phyloP scores from a whole-genome alignment of 148 eudicot genomes.

The Limonium bicolor region DNA sequence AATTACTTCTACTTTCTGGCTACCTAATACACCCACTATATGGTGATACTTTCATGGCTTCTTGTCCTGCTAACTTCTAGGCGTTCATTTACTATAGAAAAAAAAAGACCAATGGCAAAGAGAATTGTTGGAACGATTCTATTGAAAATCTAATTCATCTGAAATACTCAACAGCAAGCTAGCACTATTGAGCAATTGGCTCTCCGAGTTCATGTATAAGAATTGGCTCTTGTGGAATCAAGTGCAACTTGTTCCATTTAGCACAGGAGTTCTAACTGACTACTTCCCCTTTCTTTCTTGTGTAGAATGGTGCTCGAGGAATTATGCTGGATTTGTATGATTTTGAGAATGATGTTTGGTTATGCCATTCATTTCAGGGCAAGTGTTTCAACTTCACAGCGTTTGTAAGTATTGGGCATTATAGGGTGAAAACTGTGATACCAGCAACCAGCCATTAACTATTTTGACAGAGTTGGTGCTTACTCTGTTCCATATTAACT shows the following conservation, averaged over 20 bases:
- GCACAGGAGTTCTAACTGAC: neutral
- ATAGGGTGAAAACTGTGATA: neutral
- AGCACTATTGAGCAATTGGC: too few species aligned
- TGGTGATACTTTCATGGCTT: too few species aligned
- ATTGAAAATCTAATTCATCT: too few species aligned
- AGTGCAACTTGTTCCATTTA: neutral
- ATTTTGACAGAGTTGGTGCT: neutral
- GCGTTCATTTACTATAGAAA: too few species aligned
- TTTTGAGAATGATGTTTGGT: constrained; percentile 67
- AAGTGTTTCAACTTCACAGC: constrained; percentile 69
- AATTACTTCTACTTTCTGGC: too few species aligned
- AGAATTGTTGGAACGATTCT: too few species aligned
- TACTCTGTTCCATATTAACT: neutral
- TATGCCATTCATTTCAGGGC: constrained; percentile 73
- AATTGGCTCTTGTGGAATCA: neutral
- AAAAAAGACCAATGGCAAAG: too few species aligned
- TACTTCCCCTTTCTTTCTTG: neutral
- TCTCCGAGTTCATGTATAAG: neutral
- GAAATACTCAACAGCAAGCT: too few species aligned
- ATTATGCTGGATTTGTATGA: constrained; percentile 96
- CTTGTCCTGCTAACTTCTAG: too few species aligned
- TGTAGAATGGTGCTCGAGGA: constrained; percentile 93
- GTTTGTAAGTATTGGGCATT: constrained; percentile 43
- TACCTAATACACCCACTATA: too few species aligned
- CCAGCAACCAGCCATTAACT: neutral